phyloP scores from a whole-genome alignment of 108 stramenopile species.

The Fragilariopsis cylindrus region DNA sequence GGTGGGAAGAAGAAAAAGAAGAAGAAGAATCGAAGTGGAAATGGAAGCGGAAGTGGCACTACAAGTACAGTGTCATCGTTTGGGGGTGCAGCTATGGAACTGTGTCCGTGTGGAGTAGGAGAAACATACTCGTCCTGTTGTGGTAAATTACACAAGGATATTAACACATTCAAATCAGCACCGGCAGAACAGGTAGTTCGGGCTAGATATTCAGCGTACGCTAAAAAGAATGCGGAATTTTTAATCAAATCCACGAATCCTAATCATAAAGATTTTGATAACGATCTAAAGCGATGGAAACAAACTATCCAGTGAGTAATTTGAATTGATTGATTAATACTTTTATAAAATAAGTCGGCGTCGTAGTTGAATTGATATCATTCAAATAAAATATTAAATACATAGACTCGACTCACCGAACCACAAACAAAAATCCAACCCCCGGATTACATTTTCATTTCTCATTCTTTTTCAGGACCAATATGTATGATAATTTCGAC shows the following conservation, averaged over 20 bases:
- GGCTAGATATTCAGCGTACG: slow-evolving; percentile 75
- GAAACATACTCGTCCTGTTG: slow-evolving; percentile 62
- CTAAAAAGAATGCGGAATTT: slow-evolving; percentile 65
- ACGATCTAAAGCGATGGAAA: slow-evolving; percentile 70
- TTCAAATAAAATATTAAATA: too few species aligned
- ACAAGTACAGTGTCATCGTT: slow-evolving; percentile 44
- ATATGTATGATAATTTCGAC: slow-evolving; percentile 80
- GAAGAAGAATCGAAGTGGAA: not conserved
- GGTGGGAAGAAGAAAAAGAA: slow-evolving; percentile 38
- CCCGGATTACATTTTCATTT: not conserved
- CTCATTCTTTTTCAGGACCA: slow-evolving; percentile 25
- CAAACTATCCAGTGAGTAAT: slow-evolving; percentile 47
- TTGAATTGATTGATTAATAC: not conserved
- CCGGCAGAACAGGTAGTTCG: slow-evolving; percentile 63
- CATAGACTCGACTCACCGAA: too few species aligned
- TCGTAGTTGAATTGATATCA: too few species aligned
- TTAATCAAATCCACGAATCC: slow-evolving; percentile 52
- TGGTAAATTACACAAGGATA: slow-evolving; percentile 56
- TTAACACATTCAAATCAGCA: slow-evolving; percentile 44
- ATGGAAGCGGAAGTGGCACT: slow-evolving; percentile 7
- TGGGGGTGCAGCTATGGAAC: slow-evolving; percentile 63
- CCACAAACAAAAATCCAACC: too few species aligned
- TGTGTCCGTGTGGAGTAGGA: slow-evolving; percentile 65
- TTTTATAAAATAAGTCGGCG: not conserved
- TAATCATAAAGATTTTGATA: slow-evolving; percentile 39